Evolutionary conservation across 306 rosid genomes (phyloP).

Genomic region (Bauhinia variegata): DNA sequence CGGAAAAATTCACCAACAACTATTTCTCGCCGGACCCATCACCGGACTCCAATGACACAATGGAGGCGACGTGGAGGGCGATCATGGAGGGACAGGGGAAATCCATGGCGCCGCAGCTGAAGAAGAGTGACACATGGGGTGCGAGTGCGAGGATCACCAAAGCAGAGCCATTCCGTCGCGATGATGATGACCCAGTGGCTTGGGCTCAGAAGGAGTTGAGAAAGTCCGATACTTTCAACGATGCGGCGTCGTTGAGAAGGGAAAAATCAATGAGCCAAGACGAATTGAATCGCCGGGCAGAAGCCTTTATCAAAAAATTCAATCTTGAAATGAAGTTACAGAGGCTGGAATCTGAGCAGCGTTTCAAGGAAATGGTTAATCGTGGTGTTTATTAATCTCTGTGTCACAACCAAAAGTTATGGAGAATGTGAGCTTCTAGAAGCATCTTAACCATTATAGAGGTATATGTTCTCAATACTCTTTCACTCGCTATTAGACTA

Average conservation of each 20-base stretch:
- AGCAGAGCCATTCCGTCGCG: conserved; percentile 28
- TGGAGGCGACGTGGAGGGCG: conserved; percentile 59
- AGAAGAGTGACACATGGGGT: conserved; percentile 59
- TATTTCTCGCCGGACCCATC: conserved; percentile 30
- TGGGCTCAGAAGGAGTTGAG: conserved; percentile 67
- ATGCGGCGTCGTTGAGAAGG: conserved; percentile 55
- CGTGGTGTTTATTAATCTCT: conserved; percentile 38
- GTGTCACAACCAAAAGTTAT: conserved; percentile 34
- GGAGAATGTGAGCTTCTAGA: no score
- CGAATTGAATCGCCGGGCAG: conserved; percentile 67
- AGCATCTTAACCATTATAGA: conserved; percentile 38
- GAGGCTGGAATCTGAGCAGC: conserved; percentile 81
- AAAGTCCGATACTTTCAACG: conserved; percentile 72
- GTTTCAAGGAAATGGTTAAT: conserved; percentile 56
- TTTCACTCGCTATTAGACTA: no score
- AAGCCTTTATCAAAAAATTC: conserved; percentile 67
- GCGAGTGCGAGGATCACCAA: conserved; percentile 34
- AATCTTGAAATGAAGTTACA: conserved; percentile 65
- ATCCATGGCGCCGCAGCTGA: conserved; percentile 33
- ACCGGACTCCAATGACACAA: conserved; percentile 22
- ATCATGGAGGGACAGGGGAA: conserved; percentile 55
- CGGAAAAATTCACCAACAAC: conserved; percentile 27
- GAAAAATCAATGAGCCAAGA: conserved; percentile 75
- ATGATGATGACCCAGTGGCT: conserved; percentile 55
- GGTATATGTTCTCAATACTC: conserved; percentile 21